Evolutionary conservation across 352 stramenopile genomes (phyloP).

Genomic region (Phytophthora constricta): DNA sequence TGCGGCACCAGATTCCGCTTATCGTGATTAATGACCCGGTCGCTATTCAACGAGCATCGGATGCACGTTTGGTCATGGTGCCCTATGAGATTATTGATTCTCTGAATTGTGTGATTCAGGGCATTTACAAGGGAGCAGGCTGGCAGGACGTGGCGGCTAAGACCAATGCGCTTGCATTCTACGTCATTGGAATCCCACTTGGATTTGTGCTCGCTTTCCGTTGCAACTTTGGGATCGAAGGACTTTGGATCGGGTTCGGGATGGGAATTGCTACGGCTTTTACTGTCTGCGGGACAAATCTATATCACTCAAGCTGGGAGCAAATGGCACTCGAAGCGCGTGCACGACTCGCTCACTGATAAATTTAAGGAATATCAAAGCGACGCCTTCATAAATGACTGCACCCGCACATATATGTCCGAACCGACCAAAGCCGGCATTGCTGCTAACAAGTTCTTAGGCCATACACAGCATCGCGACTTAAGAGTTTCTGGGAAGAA

Average conservation of each 20-base stretch:
- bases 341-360: constrained; percentile 49
- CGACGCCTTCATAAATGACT: no score
- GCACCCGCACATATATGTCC: no score
- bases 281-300: constrained; percentile 45
- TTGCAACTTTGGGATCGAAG: constrained; percentile 57
- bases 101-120: constrained; percentile 75
- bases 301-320: constrained; percentile 68
- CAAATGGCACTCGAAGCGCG: constrained; percentile 61
- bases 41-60: constrained; percentile 49
- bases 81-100: constrained; percentile 82
- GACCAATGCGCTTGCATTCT: constrained; percentile 83
- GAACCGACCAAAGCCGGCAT: no score
- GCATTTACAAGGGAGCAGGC: constrained; percentile 79
- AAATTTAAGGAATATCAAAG: constrained; percentile 4
- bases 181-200: constrained; percentile 77
- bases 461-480: no score
- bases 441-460: no score
- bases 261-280: constrained; percentile 52
- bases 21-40: constrained; percentile 63
- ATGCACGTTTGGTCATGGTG: constrained; percentile 69
- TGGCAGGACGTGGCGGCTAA: constrained; percentile 73
- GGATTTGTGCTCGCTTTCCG: constrained; percentile 67
- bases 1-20: constrained; percentile 55
- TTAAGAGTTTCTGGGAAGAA: no score
- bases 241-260: constrained; percentile 84